phyloP scores from a whole-genome alignment of 257 asterid species.

The Vinca minor region DNA sequence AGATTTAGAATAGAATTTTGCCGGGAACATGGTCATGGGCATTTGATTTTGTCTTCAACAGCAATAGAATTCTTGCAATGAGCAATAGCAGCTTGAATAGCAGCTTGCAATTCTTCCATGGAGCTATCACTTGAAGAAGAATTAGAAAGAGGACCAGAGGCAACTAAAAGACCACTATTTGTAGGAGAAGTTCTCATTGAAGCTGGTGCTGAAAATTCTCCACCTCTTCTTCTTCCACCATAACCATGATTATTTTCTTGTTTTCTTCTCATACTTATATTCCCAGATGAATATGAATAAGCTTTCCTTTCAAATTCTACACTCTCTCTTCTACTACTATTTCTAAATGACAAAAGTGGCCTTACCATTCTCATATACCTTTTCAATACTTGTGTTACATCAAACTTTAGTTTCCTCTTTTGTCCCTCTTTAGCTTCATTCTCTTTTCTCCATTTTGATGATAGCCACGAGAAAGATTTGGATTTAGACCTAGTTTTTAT shows the following conservation, averaged over 20 bases:
- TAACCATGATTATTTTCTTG: constrained; percentile 12
- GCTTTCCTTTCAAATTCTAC: constrained; percentile 26
- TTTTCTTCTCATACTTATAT: constrained; percentile 38
- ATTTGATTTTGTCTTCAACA: constrained; percentile 34
- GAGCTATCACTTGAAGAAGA: constrained; percentile 47
- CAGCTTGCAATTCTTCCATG: constrained; percentile 89
- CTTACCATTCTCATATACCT: constrained; percentile 55
- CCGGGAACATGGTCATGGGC: constrained; percentile 10
- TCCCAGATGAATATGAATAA: constrained; percentile 52
- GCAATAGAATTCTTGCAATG: constrained; percentile 79
- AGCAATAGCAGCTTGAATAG: constrained; percentile 89
- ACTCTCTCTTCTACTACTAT: constrained; percentile 15
- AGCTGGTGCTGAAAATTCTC: constrained; percentile 72
- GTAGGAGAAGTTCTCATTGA: constrained; percentile 68
- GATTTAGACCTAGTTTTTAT: constrained; percentile 36
- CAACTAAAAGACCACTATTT: constrained; percentile 70
- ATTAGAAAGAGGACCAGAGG: constrained; percentile 32
- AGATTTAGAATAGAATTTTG: too few species aligned
- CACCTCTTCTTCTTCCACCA: constrained; percentile 32
- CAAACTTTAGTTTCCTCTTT: constrained; percentile 40
- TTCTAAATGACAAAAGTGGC: constrained; percentile 41
- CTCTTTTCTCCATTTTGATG: constrained; percentile 41
- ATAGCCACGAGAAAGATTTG: constrained; percentile 50
- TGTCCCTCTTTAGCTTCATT: constrained; percentile 29
- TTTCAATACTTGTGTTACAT: constrained; percentile 39